Percentiles rank a stretch among this genome's conserved stretches.
These are phyloP conservation scores for Trametes cubensis DNA, from an alignment of 768 basidiomycete genomes.

Conservation along the genomic window DNA sequence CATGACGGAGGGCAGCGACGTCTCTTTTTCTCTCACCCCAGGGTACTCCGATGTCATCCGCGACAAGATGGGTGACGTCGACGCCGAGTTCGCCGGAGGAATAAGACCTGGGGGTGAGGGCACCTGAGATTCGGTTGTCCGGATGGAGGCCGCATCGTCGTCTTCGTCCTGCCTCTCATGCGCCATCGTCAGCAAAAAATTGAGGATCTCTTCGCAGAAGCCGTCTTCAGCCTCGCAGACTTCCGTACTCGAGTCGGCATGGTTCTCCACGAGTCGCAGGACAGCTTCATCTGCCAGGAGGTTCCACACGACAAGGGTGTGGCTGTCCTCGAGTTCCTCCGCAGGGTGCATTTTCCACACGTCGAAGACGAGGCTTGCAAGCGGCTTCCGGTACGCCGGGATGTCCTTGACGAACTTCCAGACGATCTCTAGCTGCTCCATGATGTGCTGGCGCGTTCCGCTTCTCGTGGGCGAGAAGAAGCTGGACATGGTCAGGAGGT, in stretches of 20 bases:
- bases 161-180: conserved; percentile 26
- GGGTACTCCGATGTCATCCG: conserved; percentile 61
- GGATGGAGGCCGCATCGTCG: conserved; percentile 21
- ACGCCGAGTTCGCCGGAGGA: conserved; percentile 24
- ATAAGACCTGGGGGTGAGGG: conserved; percentile 12
- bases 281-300: conserved; percentile 74
- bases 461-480: conserved; percentile 41
- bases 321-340: conserved; percentile 35
- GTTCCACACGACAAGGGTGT: conserved; percentile 49
- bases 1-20: conserved; percentile 61
- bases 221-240: conserved; percentile 5
- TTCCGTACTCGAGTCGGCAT: conserved; percentile 60
- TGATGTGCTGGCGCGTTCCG: conserved; percentile 55
- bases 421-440: conserved; percentile 57
- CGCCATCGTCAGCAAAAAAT: conserved; percentile 24
- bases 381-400: conserved; percentile 57
- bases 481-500: conserved; percentile 50
- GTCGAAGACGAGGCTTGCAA: conserved; percentile 56
- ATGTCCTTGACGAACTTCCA: conserved; percentile 74
- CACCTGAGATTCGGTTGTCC: conserved; percentile 15
- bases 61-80: conserved; percentile 57
- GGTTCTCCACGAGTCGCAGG: conserved; percentile 65
- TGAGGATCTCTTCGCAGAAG: conserved; percentile 28
- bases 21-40: conserved; percentile 44
- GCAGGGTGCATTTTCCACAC: conserved; percentile 45